phyloP scores from a whole-genome alignment of 805 yeast species.

The Candida tallmaniae region DNA sequence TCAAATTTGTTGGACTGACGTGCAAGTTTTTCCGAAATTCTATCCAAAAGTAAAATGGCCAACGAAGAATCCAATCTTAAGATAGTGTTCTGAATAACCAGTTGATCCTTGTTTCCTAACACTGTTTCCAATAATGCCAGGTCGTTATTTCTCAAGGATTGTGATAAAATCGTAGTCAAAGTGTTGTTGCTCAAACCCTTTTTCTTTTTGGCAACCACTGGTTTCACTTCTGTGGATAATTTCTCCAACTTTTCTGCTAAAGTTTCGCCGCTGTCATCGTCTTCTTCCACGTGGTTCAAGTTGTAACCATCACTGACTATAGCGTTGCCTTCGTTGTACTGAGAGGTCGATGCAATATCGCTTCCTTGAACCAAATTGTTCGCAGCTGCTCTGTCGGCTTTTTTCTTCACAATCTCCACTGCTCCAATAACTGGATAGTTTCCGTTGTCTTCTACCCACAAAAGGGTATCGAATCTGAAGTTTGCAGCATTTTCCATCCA shows the following conservation, averaged over 20 bases:
- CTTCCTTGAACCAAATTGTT: slow-evolving; percentile 45
- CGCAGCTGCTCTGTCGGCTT: slow-evolving; percentile 25
- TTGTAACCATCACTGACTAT: slow-evolving; percentile 63
- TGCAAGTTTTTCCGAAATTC: slow-evolving; percentile 48
- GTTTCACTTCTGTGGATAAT: slow-evolving; percentile 35
- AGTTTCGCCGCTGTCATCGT: slow-evolving; percentile 37
- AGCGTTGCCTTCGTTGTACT: slow-evolving; percentile 58
- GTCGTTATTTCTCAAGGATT: slow-evolving; percentile 85
- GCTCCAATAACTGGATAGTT: slow-evolving; percentile 15
- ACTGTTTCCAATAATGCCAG: slow-evolving; percentile 83
- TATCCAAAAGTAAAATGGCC: slow-evolving; percentile 47
- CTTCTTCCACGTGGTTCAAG: slow-evolving; percentile 48
- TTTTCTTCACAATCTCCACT: slow-evolving; percentile 22
- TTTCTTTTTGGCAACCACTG: slow-evolving; percentile 20
- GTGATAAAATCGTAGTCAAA: slow-evolving; percentile 77
- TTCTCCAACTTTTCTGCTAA: slow-evolving; percentile 31
- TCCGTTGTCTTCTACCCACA: slow-evolving; percentile 39
- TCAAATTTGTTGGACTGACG: slow-evolving; percentile 49
- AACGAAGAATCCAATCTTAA: slow-evolving; percentile 44
- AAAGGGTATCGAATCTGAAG: slow-evolving; percentile 53
- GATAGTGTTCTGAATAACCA: slow-evolving; percentile 47
- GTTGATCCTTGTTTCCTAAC: slow-evolving; percentile 50
- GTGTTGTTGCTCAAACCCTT: slow-evolving; percentile 45
- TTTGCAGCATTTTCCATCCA: slow-evolving; percentile 63
- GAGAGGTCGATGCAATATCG: slow-evolving; percentile 49